Percentiles rank a stretch among this genome's conserved stretches.
Evolutionary conservation across 345 rosid species (phyloP).

Genomic region (Luvunga scandens): DNA sequence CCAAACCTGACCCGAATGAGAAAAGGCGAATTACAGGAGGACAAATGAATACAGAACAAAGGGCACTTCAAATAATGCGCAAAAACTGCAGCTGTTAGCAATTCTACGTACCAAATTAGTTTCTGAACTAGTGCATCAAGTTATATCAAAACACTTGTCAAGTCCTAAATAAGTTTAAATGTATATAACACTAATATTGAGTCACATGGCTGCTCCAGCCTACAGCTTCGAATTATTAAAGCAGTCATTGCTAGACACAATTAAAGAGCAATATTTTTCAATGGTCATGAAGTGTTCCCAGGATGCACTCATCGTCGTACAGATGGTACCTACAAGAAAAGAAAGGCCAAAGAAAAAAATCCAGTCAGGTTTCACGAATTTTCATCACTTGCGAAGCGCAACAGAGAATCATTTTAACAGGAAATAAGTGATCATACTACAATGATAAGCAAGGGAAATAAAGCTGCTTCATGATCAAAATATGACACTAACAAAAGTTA

Average conservation of each 20-base stretch:
- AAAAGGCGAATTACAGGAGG: too few relatives aligned
- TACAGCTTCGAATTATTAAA: not conserved
- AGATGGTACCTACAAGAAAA: constrained; percentile 34
- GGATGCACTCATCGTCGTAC: constrained; percentile 54
- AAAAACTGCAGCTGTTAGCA: not conserved
- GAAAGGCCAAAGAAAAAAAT: not conserved
- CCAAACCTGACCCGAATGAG: too few relatives aligned
- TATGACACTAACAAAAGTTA: not conserved
- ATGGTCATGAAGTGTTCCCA: constrained; percentile 61
- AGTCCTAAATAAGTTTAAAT: constrained; percentile 1
- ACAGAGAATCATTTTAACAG: not conserved
- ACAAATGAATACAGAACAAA: not conserved
- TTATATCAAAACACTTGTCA: not conserved
- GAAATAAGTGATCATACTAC: not conserved
- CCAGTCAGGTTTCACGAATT: not conserved
- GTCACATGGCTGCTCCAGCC: not conserved
- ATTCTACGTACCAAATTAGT: not conserved
- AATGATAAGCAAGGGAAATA: not conserved
- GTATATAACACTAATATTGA: not conserved
- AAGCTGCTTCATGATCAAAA: not conserved
- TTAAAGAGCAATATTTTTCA: not conserved
- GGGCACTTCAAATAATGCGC: not conserved
- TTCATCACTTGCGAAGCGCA: not conserved
- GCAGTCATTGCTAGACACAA: not conserved
- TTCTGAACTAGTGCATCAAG: not conserved